These are phyloP conservation scores for Paspalum notatum DNA, from an alignment of 176 grass and related monocot species.

Conservation along the genomic window DNA sequence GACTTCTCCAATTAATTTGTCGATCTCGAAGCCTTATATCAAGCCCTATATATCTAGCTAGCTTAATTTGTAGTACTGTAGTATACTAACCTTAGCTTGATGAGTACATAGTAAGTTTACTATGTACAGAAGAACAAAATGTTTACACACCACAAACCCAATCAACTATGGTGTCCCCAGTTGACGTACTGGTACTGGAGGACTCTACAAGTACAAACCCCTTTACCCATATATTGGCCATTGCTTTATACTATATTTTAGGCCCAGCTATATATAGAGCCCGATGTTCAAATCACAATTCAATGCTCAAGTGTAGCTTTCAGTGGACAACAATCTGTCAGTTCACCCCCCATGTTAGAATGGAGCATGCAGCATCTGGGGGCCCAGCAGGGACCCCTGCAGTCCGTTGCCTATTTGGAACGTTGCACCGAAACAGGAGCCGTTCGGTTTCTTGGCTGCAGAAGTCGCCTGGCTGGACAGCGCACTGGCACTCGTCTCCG, in stretches of 20 bases:
- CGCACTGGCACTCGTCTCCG: background rate
- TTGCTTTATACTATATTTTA: slow-evolving; percentile 12
- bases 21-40: slow-evolving; percentile 11
- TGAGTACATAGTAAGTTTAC: slow-evolving; percentile 28
- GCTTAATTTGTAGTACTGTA: background rate
- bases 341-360: slow-evolving; percentile 59
- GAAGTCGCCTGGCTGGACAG: slow-evolving; percentile 6
- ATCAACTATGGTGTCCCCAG: slow-evolving; percentile 30
- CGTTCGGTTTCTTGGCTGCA: slow-evolving; percentile 53
- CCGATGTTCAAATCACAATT: slow-evolving; percentile 23
- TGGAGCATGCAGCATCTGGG: slow-evolving; percentile 67
- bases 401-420: slow-evolving; percentile 57
- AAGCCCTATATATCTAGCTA: slow-evolving; percentile 30
- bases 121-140: slow-evolving; percentile 34
- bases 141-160: slow-evolving; percentile 53
- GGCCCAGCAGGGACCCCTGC: slow-evolving; percentile 48
- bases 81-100: slow-evolving; percentile 4
- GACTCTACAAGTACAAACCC: slow-evolving; percentile 40
- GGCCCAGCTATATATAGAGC: slow-evolving; percentile 25
- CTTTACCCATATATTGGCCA: slow-evolving; percentile 34
- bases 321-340: slow-evolving; percentile 31
- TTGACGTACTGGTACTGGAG: slow-evolving; percentile 26
- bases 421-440: slow-evolving; percentile 56
- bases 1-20: slow-evolving; percentile 11
- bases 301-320: slow-evolving; percentile 22